phyloP scores from a whole-genome alignment of 2,329 filamentous ascomycete species.

The Paramyrothecium roridum region DNA sequence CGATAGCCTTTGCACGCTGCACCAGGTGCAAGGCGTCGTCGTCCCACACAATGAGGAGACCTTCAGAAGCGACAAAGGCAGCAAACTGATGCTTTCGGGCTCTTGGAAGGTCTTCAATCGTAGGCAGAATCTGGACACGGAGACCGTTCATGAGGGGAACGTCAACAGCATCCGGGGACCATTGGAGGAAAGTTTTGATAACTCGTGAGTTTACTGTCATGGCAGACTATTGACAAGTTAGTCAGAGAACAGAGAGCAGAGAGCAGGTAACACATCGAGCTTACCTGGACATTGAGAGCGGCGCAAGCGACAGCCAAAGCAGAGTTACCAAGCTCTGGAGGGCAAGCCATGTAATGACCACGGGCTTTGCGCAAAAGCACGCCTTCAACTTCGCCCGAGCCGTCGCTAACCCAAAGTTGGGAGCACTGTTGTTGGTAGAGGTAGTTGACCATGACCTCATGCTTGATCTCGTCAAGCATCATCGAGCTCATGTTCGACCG shows the following conservation, averaged over 20 bases:
- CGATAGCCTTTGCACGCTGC: conserved; percentile 66
- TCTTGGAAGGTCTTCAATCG: conserved; percentile 64
- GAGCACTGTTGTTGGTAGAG: conserved; percentile 77
- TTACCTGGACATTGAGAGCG: conserved; percentile 69
- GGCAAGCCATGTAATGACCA: conserved; percentile 71
- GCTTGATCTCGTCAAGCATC: conserved; percentile 69
- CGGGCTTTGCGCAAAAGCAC: conserved; percentile 67
- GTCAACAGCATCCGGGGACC: conserved; percentile 69
- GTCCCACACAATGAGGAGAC: conserved; percentile 76
- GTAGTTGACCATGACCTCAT: conserved; percentile 82
- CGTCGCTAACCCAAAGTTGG: conserved; percentile 70
- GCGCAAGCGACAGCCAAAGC: conserved; percentile 62
- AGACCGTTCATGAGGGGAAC: conserved; percentile 75
- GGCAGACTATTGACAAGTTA: conserved; percentile 51
- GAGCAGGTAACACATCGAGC: conserved; percentile 8
- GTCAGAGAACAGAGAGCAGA: background rate
- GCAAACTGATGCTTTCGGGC: conserved; percentile 79
- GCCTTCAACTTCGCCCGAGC: conserved; percentile 66
- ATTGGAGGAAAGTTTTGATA: conserved; percentile 74
- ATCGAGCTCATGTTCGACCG: conserved; percentile 44
- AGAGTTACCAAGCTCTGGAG: conserved; percentile 60
- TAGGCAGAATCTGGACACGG: conserved; percentile 72
- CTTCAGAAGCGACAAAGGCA: conserved; percentile 70
- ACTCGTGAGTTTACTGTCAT: conserved; percentile 81
- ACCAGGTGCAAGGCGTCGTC: conserved; percentile 73